Percentiles rank a stretch among this genome's conserved stretches.
These are phyloP conservation scores for Picochlorum sp. DNA, from an alignment of 139 green algal species.

Conservation along the genomic window DNA sequence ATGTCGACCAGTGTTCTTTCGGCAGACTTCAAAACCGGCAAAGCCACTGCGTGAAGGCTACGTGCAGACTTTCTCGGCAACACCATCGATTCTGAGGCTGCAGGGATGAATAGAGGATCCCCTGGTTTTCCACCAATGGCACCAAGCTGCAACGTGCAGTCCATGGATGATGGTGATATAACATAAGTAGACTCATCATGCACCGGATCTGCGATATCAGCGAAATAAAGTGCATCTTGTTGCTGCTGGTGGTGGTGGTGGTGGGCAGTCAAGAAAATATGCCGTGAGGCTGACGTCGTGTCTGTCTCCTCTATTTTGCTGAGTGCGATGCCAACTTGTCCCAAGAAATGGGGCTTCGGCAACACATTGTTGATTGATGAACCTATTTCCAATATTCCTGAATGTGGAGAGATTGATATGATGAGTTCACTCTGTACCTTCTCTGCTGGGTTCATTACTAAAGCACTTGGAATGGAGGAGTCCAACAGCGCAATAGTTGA, in stretches of 20 bases:
- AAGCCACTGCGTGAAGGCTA: slow-evolving; percentile 9
- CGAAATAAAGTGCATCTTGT: slow-evolving; percentile 1
- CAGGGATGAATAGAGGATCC: slow-evolving; percentile 17
- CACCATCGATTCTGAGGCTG: slow-evolving; percentile 11
- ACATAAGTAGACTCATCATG: slow-evolving; percentile 13
- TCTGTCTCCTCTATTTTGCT: neutral
- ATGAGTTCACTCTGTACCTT: too few relatives aligned
- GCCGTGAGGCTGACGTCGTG: too few relatives aligned
- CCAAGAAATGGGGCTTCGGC: too few relatives aligned
- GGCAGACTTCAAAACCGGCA: neutral
- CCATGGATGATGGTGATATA: slow-evolving; percentile 24
- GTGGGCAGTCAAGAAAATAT: neutral
- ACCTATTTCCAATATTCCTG: too few relatives aligned
- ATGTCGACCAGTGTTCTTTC: neutral
- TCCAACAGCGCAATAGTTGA: neutral
- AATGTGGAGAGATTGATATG: too few relatives aligned
- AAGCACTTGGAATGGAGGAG: too few relatives aligned
- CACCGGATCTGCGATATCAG: neutral
- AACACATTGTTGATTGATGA: too few relatives aligned
- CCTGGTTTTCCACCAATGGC: neutral
- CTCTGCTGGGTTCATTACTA: too few relatives aligned
- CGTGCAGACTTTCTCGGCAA: neutral
- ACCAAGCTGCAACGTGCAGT: slow-evolving; percentile 27
- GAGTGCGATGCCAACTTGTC: neutral
- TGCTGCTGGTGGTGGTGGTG: neutral